Base-by-base conservation (phyloP, 2,329 filamentous ascomycete genomes). In the Sporothrix brasiliensis region DNA sequence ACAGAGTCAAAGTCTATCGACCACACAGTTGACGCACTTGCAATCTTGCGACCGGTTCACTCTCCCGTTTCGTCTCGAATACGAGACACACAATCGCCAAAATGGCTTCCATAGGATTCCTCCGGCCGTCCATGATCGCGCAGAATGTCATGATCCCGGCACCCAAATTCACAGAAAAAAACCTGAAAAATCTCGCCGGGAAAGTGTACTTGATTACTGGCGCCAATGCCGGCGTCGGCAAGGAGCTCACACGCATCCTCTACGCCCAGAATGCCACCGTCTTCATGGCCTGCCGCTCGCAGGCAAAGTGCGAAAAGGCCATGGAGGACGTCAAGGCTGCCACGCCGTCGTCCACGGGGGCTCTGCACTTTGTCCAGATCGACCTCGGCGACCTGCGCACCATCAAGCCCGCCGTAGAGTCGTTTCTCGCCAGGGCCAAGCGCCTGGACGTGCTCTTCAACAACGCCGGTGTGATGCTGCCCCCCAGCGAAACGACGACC, bases 181-280 rank as follows among this genome's bases (percentile, higher is more conserved):
- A 77, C 34, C 13, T 79, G 9, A 74, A 75, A 14, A 75, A 79
- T 54, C 77, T 78, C 16, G 21, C 54, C 14, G 75, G 74, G 61
- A 76, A 76, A 70, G 76, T 86, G 47, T 83, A 80, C 77, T 81
- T 87, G 61, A 80, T 87, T 21, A 87, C 76, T 1, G 76, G 75
- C 13, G 72, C 75, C 56, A 77, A 76, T 67, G 74, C 73, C 3
- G 77, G 77, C 81, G 78, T 86, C 13, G 85, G 85, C 27, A 79
- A 80, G 65, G 83, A 86, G 73, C 78, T 87, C 9, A 77, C 77
- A 39, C 81, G 80, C 56, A 81, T 87, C 5, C 79, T 88, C 14
- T 88, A 87, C 75, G 73, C 76, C 3, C 80, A 79, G 34, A 82
- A 85, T 67, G 85, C 78, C 68, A 85, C 79, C 13, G 82, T 88